Percentiles rank a stretch among this genome's conserved stretches.
phyloP scores from a whole-genome alignment of 345 rosid species.

The Eucalyptus coolabah region DNA sequence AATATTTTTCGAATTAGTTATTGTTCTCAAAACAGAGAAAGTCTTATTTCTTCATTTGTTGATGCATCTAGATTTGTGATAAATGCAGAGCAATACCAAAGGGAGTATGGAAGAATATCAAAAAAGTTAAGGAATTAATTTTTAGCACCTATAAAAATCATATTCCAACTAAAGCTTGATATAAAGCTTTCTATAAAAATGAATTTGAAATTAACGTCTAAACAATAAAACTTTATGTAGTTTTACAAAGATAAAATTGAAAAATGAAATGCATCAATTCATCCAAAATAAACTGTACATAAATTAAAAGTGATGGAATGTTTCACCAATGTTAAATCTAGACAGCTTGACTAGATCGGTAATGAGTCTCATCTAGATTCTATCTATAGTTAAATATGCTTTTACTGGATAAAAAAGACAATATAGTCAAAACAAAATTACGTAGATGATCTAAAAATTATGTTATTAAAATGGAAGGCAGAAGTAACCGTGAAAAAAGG shows the following conservation, averaged over 20 bases:
- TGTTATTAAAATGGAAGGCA: not conserved
- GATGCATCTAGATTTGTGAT: not conserved
- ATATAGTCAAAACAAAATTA: not conserved
- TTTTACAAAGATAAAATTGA: not conserved
- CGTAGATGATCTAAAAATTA: not conserved
- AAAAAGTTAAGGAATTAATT: not conserved
- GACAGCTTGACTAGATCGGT: not conserved
- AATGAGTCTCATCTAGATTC: not conserved
- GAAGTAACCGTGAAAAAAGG: not conserved
- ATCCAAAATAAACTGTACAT: not conserved
- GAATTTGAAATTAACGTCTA: not conserved
- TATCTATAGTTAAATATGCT: not conserved
- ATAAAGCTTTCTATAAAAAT: not conserved
- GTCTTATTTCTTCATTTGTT: not conserved
- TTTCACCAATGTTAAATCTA: not conserved
- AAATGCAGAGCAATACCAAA: not conserved
- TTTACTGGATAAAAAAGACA: not conserved
- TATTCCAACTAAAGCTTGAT: not conserved
- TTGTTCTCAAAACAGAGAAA: accelerated
- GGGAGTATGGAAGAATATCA: not conserved
- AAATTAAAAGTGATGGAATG: not conserved
- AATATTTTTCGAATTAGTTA: not conserved
- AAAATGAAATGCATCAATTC: not conserved
- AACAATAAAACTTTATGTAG: not conserved
- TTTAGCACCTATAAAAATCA: not conserved